phyloP scores from a whole-genome alignment of 805 yeast species.

The Candida jianshihensis region DNA sequence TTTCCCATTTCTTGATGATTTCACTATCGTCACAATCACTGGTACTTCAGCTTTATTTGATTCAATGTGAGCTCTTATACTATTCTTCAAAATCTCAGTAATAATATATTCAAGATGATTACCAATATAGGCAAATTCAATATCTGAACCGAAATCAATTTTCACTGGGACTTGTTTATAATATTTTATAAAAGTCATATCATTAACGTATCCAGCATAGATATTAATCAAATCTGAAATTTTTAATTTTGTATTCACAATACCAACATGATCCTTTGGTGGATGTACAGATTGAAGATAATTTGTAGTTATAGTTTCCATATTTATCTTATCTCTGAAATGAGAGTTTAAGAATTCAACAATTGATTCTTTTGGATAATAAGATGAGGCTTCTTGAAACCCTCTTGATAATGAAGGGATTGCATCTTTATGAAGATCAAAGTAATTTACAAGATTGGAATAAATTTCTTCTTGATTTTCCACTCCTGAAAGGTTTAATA shows the following conservation, averaged over 20 bases:
- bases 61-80: slow-evolving; percentile 85
- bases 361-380: slow-evolving; percentile 41
- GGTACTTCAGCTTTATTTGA: slow-evolving; percentile 34
- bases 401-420: slow-evolving; percentile 79
- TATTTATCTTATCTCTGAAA: slow-evolving; percentile 75
- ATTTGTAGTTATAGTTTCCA: slow-evolving; percentile 83
- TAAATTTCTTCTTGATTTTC: slow-evolving; percentile 48
- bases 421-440: slow-evolving; percentile 78
- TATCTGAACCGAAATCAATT: slow-evolving; percentile 49
- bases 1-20: slow-evolving; percentile 18
- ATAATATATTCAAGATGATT: slow-evolving; percentile 83
- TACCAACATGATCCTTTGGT: slow-evolving; percentile 48
- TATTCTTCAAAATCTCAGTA: slow-evolving; percentile 81
- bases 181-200: slow-evolving; percentile 75
- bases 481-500: slow-evolving; percentile 38
- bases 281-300: slow-evolving; percentile 58
- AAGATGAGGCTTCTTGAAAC: slow-evolving; percentile 54
- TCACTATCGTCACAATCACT: slow-evolving; percentile 39
- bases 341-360: slow-evolving; percentile 67
- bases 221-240: slow-evolving; percentile 57
- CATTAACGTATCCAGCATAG: slow-evolving; percentile 72
- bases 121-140: slow-evolving; percentile 76
- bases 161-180: slow-evolving; percentile 61
- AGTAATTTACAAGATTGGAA: slow-evolving; percentile 46
- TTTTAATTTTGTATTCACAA: slow-evolving; percentile 57